These are phyloP conservation scores for Nelumbo lutea DNA, from an alignment of 164 flowering plant genomes.

Conservation along the genomic window DNA sequence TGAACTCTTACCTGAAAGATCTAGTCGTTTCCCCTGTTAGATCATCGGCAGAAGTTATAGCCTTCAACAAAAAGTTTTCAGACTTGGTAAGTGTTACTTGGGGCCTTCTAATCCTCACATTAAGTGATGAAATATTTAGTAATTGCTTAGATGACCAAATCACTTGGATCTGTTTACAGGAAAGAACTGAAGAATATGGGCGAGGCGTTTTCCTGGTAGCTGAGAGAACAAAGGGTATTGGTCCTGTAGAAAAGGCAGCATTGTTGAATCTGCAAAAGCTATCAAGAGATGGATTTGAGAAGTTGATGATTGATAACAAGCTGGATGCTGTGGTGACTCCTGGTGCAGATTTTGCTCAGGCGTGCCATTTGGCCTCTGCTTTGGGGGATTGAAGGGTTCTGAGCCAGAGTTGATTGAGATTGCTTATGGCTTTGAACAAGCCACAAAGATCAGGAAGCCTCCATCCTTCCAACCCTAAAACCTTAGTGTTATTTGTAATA, in stretches of 20 bases:
- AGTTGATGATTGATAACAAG: conserved; percentile 27
- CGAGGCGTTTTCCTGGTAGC: conserved; percentile 20
- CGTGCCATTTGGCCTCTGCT: no score
- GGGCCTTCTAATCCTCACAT: not conserved
- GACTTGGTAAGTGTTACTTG: conserved; percentile 22
- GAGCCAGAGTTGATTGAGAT: no score
- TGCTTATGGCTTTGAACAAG: no score
- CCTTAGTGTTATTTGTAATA: no score
- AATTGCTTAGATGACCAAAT: no score
- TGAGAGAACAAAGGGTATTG: conserved; percentile 22
- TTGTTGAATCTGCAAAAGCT: conserved; percentile 13
- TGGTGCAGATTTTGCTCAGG: not conserved
- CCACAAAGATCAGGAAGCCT: no score
- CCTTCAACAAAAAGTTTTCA: conserved; percentile 37
- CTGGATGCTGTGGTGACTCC: conserved; percentile 37
- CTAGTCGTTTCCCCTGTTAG: conserved; percentile 43
- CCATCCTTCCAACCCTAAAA: no score
- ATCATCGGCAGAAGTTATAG: conserved; percentile 41
- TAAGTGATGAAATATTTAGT: no score
- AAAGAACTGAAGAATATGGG: conserved; percentile 18
- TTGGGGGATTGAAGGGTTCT: no score
- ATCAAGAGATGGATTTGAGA: conserved; percentile 30
- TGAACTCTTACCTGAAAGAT: conserved; percentile 33
- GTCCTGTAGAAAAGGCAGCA: conserved; percentile 16
- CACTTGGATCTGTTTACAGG: conserved; percentile 13